These are phyloP conservation scores for Pichia eremophila DNA, from an alignment of 805 yeast genomes.

Conservation along the genomic window DNA sequence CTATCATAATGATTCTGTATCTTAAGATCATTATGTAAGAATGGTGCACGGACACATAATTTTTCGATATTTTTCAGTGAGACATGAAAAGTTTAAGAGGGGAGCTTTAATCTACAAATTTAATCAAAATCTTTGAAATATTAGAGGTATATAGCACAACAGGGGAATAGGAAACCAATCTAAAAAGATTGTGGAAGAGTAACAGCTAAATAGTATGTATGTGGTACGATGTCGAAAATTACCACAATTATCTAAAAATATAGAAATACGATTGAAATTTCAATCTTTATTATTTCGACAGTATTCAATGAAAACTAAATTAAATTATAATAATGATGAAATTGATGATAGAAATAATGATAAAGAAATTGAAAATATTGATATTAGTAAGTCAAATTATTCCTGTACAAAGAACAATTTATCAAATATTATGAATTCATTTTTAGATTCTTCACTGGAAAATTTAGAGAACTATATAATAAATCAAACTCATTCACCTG, in stretches of 20 bases:
- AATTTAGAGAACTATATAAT: conserved; percentile 3
- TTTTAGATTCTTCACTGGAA: conserved; percentile 3
- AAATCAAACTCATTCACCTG: background rate
- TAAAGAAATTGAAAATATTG: background rate
- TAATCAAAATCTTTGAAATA: no score
- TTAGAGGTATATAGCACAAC: no score
- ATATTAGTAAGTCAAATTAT: no score
- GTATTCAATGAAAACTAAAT: background rate
- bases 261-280: background rate
- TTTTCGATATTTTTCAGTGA: background rate
- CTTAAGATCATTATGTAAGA: background rate
- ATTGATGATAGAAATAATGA: background rate
- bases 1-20: no score
- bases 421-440: conserved; percentile 1
- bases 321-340: background rate
- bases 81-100: background rate
- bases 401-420: background rate
- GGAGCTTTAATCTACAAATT: background rate
- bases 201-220: background rate
- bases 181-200: no score
- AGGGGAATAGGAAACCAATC: no score
- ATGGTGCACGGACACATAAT: background rate
- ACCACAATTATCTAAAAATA: background rate
- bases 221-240: conserved; percentile 3
- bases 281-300: background rate